Evolutionary conservation across 306 rosid genomes (phyloP), one percentile per base, ranked within the genome.

Genomic region (Argentina anserina): DNA sequence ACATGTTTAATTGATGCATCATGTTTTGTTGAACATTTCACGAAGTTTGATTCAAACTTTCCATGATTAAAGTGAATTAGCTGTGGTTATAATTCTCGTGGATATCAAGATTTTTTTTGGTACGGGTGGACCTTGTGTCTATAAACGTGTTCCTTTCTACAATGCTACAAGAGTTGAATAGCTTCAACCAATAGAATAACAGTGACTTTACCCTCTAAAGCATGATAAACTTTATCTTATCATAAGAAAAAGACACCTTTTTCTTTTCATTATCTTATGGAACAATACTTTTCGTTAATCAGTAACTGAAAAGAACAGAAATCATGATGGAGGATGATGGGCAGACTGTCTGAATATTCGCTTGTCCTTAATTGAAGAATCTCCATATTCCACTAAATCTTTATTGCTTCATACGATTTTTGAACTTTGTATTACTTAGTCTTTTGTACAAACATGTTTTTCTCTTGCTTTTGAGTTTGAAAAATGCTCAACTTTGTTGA

Each of bases 401-500:
- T 68, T n/a, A 47, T 46, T 68, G 25, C 20, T 47, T 46, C 59
- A 68, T 47, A 68, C 29, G 5, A 18, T 68, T 20, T 23, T 46
- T 69, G n/a, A 28, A 18, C 11, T 55, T 56, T 56, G n/a, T 50
- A 2, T 17, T 20, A 26, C 40, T 15, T 25, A 13, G 34, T 55
- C 55, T 40, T 45, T 66, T 41, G 28, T 46, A 25, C 33, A 43
- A 14, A 63, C 55, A 25, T 55, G 52, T 71, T 31, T 43, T 34
- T 49, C 42, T 39, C 23, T 37, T 12, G 31, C 13, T 18, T n/a
- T 25, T 43, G 29, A 28, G 53, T 63, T 42, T 50, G 52, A 10
- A 62, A 41, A 31, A 25, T 58, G 31, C 81, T 61, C 72, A 13
- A 36, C 69, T 62, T 7, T 77, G 45, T 75, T 71, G 70, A 68